phyloP scores from a whole-genome alignment of 805 yeast genomes.

The Candida sonorensis region DNA sequence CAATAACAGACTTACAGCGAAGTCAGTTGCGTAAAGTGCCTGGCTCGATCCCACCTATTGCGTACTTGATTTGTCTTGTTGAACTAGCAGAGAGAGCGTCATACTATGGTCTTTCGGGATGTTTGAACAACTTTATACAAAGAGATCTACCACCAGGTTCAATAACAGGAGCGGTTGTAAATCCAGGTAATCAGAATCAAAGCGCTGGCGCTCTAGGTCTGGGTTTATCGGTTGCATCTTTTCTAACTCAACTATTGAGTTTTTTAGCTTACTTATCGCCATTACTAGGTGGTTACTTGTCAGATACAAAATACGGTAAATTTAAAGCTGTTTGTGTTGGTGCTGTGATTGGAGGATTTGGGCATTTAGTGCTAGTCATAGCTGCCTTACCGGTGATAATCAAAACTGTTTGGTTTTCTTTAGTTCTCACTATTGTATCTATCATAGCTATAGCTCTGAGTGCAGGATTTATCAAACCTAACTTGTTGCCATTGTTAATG shows the following conservation, averaged over 20 bases:
- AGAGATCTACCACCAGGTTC: slow-evolving; percentile 43
- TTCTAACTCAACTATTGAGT: slow-evolving; percentile 36
- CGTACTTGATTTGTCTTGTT: slow-evolving; percentile 27
- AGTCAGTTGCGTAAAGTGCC: slow-evolving; percentile 12
- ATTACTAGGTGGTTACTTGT: slow-evolving; percentile 41
- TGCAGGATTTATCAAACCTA: slow-evolving; percentile 49
- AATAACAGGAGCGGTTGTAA: slow-evolving; percentile 26
- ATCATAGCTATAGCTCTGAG: slow-evolving; percentile 35
- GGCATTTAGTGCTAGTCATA: slow-evolving; percentile 39
- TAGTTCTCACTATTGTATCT: slow-evolving; percentile 31
- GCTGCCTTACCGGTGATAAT: slow-evolving; percentile 40
- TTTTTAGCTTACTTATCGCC: slow-evolving; percentile 44
- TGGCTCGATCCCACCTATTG: slow-evolving; percentile 19
- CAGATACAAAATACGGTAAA: slow-evolving; percentile 44
- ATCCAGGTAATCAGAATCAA: slow-evolving; percentile 30
- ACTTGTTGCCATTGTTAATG: slow-evolving; percentile 40
- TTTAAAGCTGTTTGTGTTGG: slow-evolving; percentile 42
- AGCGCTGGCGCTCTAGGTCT: slow-evolving; percentile 43
- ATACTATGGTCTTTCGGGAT: slow-evolving; percentile 41
- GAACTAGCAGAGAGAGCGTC: slow-evolving; percentile 53
- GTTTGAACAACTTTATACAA: slow-evolving; percentile 44
- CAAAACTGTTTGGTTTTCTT: slow-evolving; percentile 17
- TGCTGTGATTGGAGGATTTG: slow-evolving; percentile 35
- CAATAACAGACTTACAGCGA: neutral
- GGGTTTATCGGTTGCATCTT: slow-evolving; percentile 40